phyloP scores from a whole-genome alignment of 805 yeast species.

The Cephaloascus fragrans region DNA sequence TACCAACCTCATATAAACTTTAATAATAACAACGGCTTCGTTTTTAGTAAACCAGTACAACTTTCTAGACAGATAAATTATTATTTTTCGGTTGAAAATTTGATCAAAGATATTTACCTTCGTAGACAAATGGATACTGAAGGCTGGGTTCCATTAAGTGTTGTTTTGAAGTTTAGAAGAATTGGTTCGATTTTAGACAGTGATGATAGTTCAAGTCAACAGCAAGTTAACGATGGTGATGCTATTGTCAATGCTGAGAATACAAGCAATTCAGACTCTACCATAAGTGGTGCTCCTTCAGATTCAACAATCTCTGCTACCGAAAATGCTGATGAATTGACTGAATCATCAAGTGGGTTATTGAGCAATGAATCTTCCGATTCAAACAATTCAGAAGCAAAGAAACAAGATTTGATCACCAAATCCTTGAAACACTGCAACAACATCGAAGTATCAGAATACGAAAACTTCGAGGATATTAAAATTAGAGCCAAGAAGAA shows the following conservation, averaged over 20 bases:
- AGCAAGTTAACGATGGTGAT: neutral
- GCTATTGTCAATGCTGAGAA: neutral
- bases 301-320: neutral
- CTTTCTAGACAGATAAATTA: neutral
- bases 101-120: neutral
- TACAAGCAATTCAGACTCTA: neutral
- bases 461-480: slow-evolving; percentile 2
- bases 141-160: neutral
- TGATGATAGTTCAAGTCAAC: neutral
- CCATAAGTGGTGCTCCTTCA: neutral
- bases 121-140: neutral
- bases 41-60: no score
- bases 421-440: slow-evolving; percentile 3
- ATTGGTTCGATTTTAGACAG: neutral
- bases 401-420: slow-evolving; percentile 1
- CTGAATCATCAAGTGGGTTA: slow-evolving; percentile 2
- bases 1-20: neutral
- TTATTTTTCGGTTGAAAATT: slow-evolving; percentile 1
- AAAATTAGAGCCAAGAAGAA: slow-evolving; percentile 5
- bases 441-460: slow-evolving; percentile 1
- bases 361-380: slow-evolving; percentile 4
- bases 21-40: neutral
- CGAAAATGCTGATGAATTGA: neutral
- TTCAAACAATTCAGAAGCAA: neutral
- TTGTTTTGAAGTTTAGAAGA: slow-evolving; percentile 1